Evolutionary conservation across 352 stramenopile genomes (phyloP).

Genomic region (Phytophthora cajani): DNA sequence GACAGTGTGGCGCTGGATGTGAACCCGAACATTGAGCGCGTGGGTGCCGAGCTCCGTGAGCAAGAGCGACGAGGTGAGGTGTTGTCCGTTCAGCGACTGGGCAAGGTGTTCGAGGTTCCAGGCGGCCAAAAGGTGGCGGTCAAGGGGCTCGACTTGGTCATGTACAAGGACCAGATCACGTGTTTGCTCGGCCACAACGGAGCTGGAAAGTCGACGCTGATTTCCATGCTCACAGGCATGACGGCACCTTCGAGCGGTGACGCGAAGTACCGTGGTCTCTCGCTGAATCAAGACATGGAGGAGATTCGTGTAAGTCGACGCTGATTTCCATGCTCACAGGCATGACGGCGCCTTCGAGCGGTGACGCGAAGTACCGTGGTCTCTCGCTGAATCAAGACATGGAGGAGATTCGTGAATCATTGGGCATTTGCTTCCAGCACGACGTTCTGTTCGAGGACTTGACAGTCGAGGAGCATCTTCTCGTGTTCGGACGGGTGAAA

Average conservation of each 20-base stretch:
- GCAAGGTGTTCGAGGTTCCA: conserved; percentile 80
- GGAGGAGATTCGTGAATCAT: conserved; percentile 56
- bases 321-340: conserved; percentile 89
- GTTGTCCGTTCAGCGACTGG: conserved; percentile 61
- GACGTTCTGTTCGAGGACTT: conserved; percentile 83
- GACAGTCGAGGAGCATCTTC: conserved; percentile 76
- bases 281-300: conserved; percentile 71
- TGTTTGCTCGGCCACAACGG: conserved; percentile 94
- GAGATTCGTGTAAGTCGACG: too few species aligned
- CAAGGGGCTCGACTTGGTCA: conserved; percentile 78
- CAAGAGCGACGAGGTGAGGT: conserved; percentile 60
- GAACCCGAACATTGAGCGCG: conserved; percentile 55
- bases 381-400: conserved; percentile 73
- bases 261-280: conserved; percentile 53
- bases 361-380: conserved; percentile 56
- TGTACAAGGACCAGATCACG: conserved; percentile 80
- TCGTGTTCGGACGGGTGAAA: conserved; percentile 73
- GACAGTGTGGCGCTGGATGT: conserved; percentile 43
- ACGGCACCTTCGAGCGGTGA: conserved; percentile 51
- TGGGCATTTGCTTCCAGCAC: conserved; percentile 83
- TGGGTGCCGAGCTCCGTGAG: conserved; percentile 45
- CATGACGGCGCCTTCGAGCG: conserved; percentile 50
- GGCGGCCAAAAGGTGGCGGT: conserved; percentile 90
- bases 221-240: conserved; percentile 84
- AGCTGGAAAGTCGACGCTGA: conserved; percentile 94